Base-by-base conservation (phyloP, 345 rosid species). In the Kandelia obovata region DNA sequence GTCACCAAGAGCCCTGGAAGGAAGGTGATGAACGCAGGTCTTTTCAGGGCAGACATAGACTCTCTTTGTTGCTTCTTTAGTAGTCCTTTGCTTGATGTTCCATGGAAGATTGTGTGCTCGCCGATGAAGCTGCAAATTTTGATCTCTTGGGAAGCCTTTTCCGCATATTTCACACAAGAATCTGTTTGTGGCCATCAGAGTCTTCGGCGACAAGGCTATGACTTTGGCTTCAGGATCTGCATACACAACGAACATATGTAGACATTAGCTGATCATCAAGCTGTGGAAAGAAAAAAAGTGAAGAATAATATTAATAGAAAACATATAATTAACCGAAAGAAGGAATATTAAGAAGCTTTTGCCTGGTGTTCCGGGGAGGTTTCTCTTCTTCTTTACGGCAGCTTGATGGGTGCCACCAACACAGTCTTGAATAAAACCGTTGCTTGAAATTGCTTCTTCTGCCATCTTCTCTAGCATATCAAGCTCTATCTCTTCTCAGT, bases 171-270 rank as follows among this genome's bases (percentile, higher is more conserved):
- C 97, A 56, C 99, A 92, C 59, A 92, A 76, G 83, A 95, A 95
- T 59, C 97, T 88, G 83, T 92, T 92, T 66, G 97, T 92, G n/a
- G 99, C 89, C 96, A 92, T 95, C 20, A 95, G 89, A 34, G 99
- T 95, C 82, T 92, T 95, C 0, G 97, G 99, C 0, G 99, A 92
- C 69, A 95, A 75, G 59, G 96, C 92, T 79, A 95, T 86, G 19
- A 95, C 99, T 80, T 95, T 96, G 5, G 99, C 99, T 75, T 89
- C 99, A 62, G 97, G 99, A 89, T 95, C 99, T 95, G 77, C 39
- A 37, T 6, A 39, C 30, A 10, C 31, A 56, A 6, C 5, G 7
- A 21, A 25, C 16, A 23, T 9, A 16, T 21, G 26, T 56, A 21
- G 13, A n/a, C 59, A 23, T 25, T 9, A 55, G 25, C 25, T 56